Conservation (phyloP, 345 rosid species). For the Geranium rotundifolium region DNA sequence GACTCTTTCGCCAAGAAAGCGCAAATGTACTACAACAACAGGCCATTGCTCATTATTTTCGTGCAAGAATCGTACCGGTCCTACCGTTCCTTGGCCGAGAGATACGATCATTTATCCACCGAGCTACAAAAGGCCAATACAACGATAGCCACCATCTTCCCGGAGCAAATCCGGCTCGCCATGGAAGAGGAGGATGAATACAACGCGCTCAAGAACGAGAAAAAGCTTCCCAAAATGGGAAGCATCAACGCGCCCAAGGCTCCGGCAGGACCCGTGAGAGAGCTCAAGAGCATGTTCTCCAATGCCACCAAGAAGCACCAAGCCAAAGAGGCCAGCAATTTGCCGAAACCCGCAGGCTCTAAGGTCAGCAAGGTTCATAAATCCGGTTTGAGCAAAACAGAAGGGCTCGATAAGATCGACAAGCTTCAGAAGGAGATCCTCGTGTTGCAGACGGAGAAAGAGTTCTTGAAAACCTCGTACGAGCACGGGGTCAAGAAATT, state of each 20-base stretch:
- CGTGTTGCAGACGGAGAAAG: constrained; percentile 72
- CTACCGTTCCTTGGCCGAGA: constrained; percentile 78
- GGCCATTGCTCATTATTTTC: constrained; percentile 79
- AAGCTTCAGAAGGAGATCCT: constrained; percentile 71
- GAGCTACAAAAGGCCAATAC: constrained; percentile 93
- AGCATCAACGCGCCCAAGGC: constrained; percentile 46
- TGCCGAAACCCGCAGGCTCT: not conserved
- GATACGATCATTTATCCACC: constrained; percentile 80
- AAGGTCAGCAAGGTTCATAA: constrained; percentile 18
- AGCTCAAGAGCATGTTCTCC: constrained; percentile 33
- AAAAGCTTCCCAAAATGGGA: constrained; percentile 9
- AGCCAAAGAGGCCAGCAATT: constrained; percentile 25
- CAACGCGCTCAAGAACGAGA: constrained; percentile 3
- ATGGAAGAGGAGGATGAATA: constrained; percentile 68
- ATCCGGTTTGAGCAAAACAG: constrained; percentile 58
- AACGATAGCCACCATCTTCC: constrained; percentile 78
- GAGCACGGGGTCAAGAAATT: constrained; percentile 56
- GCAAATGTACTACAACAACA: constrained; percentile 93
- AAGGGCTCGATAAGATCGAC: constrained; percentile 64
- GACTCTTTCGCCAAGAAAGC: constrained; percentile 95
- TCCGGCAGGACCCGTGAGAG: constrained; percentile 52
- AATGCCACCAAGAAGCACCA: constrained; percentile 49
- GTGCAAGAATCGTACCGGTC: constrained; percentile 86
- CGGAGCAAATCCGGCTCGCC: constrained; percentile 63
- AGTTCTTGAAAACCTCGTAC: constrained; percentile 73